Evolutionary conservation across 2,329 filamentous ascomycete species (phyloP).

Genomic region (Cercospora sp.): DNA sequence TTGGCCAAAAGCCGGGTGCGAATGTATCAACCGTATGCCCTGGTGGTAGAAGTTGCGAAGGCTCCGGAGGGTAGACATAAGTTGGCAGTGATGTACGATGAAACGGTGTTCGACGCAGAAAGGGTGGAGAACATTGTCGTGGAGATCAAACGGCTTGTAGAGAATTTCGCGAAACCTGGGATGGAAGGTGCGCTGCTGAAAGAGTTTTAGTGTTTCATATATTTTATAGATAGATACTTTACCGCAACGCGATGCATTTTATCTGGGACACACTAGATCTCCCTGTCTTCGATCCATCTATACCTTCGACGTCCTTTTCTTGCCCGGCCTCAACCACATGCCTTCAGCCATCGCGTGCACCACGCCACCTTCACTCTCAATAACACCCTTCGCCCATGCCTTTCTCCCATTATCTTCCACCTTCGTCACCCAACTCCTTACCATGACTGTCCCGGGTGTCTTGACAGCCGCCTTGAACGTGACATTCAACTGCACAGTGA

Average conservation of each 20-base stretch:
- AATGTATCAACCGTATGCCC: not conserved
- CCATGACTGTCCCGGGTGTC: constrained; percentile 28
- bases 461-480: constrained; percentile 27
- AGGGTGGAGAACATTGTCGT: not conserved
- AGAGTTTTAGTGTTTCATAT: not conserved
- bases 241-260: not conserved
- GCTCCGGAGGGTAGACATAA: not conserved
- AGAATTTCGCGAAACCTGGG: not conserved
- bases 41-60: not conserved
- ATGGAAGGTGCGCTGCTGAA: not conserved
- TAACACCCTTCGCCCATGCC: constrained; percentile 26
- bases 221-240: not conserved
- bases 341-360: constrained; percentile 27
- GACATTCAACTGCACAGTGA: constrained; percentile 30
- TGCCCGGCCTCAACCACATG: constrained; percentile 28
- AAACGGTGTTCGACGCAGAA: not conserved
- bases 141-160: not conserved
- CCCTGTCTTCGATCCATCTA: not conserved
- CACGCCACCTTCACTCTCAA: constrained; percentile 26
- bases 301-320: constrained; percentile 7
- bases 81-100: not conserved
- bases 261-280: not conserved
- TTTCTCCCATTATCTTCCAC: constrained; percentile 26
- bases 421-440: constrained; percentile 26
- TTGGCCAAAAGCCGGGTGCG: not conserved